Evolutionary conservation across 2,329 filamentous ascomycete genomes (phyloP), one percentile per base, ranked within the genome.

Genomic region (Monosporascus sp.): DNA sequence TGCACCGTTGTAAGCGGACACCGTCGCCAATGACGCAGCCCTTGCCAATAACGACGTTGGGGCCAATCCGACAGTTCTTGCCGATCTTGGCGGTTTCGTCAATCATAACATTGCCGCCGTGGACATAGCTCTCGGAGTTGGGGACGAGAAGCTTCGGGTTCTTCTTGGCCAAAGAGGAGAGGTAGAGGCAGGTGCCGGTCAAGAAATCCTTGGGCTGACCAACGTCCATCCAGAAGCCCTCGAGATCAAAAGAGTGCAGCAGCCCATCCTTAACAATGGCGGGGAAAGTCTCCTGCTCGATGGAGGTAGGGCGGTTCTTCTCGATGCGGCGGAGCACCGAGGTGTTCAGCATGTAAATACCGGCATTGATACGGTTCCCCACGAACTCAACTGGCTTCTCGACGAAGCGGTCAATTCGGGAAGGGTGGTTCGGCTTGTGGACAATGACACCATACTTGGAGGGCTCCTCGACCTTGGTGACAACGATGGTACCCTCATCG

Each of bases 161-260:
- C 76, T 89, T 91, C 84, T 96, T 96, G 55, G 91, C 82, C 56
- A 97, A 83, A 3, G 91, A 96, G 47, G 90, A 91, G 50, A 99
- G 89, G 78, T 97, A 97, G 58, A 99, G 82, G 76, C 93, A 97
- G 57, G 94, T 97, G 58, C 93, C 93, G 22, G 88, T 91, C 52
- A 99, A 80, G 83, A 97, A 99, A 71, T 99, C 93, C 79, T 97
- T 99, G 64, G 93, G 93, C 76, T 99, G 93, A 65, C 93, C 93
- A 60, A 99, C 91, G 65, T 97, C 93, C 93, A 97, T 97, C 93
- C 93, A 97, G 84, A 95, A 97, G 64, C 93, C 91, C 63, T 97
- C 91, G 31, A 97, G 84, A 70, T 97, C 93, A 70, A 96, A 97
- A 2, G 91, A 96, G 81, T 97, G 93, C 58, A 97, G 79, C 74